Evolutionary conservation across 331 rosid species (phyloP).

Genomic region (Acacia pycnantha): DNA sequence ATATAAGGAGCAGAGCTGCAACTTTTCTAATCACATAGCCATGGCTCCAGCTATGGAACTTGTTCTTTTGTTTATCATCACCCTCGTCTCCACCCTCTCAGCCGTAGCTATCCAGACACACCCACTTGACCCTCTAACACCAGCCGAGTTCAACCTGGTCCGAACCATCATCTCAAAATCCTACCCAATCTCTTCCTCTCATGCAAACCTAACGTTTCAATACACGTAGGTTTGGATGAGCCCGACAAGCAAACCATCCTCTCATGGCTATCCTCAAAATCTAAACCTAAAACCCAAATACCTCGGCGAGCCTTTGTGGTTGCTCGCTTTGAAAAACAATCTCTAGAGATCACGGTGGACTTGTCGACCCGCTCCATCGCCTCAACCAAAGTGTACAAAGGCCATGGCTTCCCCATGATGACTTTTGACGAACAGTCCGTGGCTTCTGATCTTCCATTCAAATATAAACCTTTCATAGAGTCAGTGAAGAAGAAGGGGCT

Average conservation of each 20-base stretch:
- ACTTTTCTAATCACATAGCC: not conserved
- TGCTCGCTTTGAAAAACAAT: conserved; percentile 27
- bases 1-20: not conserved
- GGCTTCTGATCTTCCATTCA: conserved; percentile 28
- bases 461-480: conserved; percentile 28
- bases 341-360: conserved; percentile 40
- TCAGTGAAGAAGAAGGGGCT: conserved; percentile 53
- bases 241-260: conserved; percentile 42
- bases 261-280: conserved; percentile 34
- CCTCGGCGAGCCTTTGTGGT: conserved; percentile 41
- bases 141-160: conserved; percentile 31
- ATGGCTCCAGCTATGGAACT: not conserved
- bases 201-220: conserved; percentile 38
- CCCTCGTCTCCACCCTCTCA: not conserved
- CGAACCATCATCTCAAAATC: conserved; percentile 30
- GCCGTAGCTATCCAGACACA: conserved; percentile 11
- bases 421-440: conserved; percentile 7
- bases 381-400: conserved; percentile 21
- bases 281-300: not conserved
- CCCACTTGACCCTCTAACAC: conserved; percentile 54
- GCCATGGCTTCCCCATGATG: conserved; percentile 47
- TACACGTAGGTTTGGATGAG: conserved; percentile 58
- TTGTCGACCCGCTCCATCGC: conserved; percentile 21
- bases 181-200: not conserved
- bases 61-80: not conserved